Evolutionary conservation across 345 rosid species (phyloP), one percentile per base, ranked within the genome.

Genomic region (Chamaenerion angustifolium): DNA sequence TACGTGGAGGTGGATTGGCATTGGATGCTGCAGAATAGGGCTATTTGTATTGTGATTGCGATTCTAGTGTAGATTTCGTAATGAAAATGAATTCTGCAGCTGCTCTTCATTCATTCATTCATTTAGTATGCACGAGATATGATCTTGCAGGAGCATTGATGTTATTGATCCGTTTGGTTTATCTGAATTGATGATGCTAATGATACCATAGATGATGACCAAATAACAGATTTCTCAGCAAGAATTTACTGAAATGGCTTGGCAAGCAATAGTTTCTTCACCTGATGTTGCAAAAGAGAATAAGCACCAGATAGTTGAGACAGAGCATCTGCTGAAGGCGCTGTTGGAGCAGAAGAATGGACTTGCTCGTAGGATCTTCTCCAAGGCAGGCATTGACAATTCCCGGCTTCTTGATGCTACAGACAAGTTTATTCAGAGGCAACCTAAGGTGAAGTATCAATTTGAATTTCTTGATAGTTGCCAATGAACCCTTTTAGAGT

Each of bases 291-390:
- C 99, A 0, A 93, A 81, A 27, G 95, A 82, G 67, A 85, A 88
- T 55, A 93, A 88, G 75, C 97, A 93, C 56, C 99, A 88, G 74
- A 93, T 88, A 45, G 95, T 93, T 59, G 99, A 93, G 79, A 93
- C 99, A 0, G 97, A 93, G 62, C 99, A 93, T 69, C 59, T 93
- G 60, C 77, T 93, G 97, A 88, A 81, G 76, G 82, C 95, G 35
- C 71, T 93, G 1, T 59, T 93, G 67, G 97, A 93, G 68, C 99
- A 93, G 68, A 93, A 93, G 85, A 93, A 88, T 70, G 99, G 99
- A 35, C 90, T 93, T 67, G 97, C 99, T 41, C 82, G 96, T 1
- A 68, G 97, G 40, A 85, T 93, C 23, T 85, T 93, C 73, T 71
- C 87, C 18, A 88, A 85, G 67, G 69, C 65, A 15, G 95, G 92